A percentile compares a stretch with the other conserved stretches of the same genome.
Evolutionary conservation across 2,329 filamentous ascomycete species (phyloP).

Genomic region (Exophiala spinifera): DNA sequence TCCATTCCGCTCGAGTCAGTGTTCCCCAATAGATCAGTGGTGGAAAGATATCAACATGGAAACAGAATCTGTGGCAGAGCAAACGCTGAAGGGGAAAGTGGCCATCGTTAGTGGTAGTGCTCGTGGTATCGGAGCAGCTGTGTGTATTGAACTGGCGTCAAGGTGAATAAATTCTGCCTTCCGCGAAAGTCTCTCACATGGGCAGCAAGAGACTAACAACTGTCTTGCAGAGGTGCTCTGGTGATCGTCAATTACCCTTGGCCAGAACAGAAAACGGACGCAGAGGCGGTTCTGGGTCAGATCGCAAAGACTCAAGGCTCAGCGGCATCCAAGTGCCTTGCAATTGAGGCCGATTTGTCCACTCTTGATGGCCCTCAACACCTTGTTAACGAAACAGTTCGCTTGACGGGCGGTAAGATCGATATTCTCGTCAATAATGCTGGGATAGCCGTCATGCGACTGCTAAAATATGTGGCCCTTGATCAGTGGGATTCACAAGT

Average conservation of each 20-base stretch:
- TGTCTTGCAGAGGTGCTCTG: conserved; percentile 38
- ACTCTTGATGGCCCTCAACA: conserved; percentile 2
- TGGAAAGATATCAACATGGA: no score
- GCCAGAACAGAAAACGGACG: conserved; percentile 31
- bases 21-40: no score
- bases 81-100: conserved; percentile 15
- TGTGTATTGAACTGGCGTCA: conserved; percentile 48
- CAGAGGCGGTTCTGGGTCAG: conserved; percentile 38
- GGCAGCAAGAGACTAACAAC: conserved; percentile 24
- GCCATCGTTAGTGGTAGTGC: conserved; percentile 51
- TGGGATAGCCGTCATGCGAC: conserved; percentile 2
- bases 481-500: conserved; percentile 46
- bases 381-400: conserved; percentile 5
- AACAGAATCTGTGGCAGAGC: no score
- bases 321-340: not conserved
- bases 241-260: conserved; percentile 52
- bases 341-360: conserved; percentile 2
- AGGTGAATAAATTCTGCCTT: no score
- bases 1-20: no score
- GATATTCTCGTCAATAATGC: conserved; percentile 20
- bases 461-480: conserved; percentile 36
- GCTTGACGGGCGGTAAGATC: conserved; percentile 1
- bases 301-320: conserved; percentile 28
- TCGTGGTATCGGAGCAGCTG: conserved; percentile 49
- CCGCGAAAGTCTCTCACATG: no score